These are phyloP conservation scores for Podaxis sp. DNA, from an alignment of 768 basidiomycete genomes.

Conservation along the genomic window DNA sequence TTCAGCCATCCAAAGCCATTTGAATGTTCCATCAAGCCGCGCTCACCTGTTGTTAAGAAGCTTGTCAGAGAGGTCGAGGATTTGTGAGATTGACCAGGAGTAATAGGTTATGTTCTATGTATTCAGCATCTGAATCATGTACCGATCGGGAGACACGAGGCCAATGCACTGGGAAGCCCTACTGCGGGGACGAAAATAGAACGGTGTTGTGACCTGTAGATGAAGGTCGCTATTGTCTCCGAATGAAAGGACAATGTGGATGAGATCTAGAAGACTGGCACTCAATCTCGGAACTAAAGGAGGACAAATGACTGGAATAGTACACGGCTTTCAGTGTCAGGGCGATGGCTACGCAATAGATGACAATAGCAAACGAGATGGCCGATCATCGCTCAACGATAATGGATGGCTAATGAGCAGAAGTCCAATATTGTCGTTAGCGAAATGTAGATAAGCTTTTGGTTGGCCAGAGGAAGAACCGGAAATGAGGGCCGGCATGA, in stretches of 20 bases:
- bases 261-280: background rate
- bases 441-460: background rate
- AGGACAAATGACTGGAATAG: background rate
- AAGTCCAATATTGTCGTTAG: background rate
- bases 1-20: conserved; percentile 11
- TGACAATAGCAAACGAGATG: background rate
- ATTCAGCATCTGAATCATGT: background rate
- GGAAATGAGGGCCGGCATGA: background rate
- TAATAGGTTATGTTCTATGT: background rate
- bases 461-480: background rate
- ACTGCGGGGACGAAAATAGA: too few relatives aligned
- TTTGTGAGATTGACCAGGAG: background rate
- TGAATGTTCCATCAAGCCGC: conserved; percentile 12
- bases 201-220: background rate
- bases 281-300: background rate
- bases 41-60: background rate
- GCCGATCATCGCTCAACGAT: background rate
- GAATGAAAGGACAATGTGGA: background rate
- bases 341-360: background rate
- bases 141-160: background rate
- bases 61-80: conserved; percentile 3
- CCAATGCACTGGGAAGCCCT: too few relatives aligned
- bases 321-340: background rate
- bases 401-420: background rate
- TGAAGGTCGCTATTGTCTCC: background rate